phyloP scores from a whole-genome alignment of 2,329 filamentous ascomycete species.

The Pseudocercospora musae region DNA sequence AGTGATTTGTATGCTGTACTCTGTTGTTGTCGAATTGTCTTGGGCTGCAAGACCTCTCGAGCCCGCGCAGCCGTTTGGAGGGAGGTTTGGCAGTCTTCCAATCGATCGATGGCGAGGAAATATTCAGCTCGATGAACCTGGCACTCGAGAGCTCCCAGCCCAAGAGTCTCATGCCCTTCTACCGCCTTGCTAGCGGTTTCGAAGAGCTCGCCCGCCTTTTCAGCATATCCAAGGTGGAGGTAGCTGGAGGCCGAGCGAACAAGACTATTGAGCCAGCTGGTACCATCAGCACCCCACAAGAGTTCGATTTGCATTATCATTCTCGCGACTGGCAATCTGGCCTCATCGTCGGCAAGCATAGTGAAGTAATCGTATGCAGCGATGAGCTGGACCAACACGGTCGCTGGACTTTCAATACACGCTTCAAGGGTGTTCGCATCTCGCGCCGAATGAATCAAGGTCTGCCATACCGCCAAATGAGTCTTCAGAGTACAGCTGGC shows the following conservation, averaged over 20 bases:
- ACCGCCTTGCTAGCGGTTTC: constrained; percentile 55
- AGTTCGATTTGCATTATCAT: constrained; percentile 12
- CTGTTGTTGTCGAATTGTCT: constrained; percentile 19
- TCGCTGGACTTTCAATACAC: constrained; percentile 50
- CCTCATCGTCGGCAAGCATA: constrained; percentile 53
- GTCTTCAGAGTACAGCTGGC: constrained; percentile 29
- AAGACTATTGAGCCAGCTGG: constrained; percentile 38
- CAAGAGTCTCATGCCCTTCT: constrained; percentile 39
- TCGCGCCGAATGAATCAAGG: constrained; percentile 33
- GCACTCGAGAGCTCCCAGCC: constrained; percentile 46
- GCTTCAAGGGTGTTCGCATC: constrained; percentile 41
- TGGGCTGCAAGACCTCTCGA: constrained; percentile 16
- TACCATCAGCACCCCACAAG: neutral
- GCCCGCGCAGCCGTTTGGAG: constrained; percentile 21
- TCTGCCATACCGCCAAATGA: constrained; percentile 39
- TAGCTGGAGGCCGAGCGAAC: constrained; percentile 52
- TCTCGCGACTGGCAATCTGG: constrained; percentile 14
- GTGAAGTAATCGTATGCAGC: constrained; percentile 56
- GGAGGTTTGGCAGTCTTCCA: constrained; percentile 16
- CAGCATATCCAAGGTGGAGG: constrained; percentile 58
- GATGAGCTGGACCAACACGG: constrained; percentile 51
- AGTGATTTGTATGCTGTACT: constrained; percentile 24
- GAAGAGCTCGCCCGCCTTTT: constrained; percentile 57
- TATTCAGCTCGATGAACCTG: constrained; percentile 24
- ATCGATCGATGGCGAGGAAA: constrained; percentile 21